A percentile compares a stretch with the other conserved stretches of the same genome.
Conservation (phyloP, 2,329 filamentous ascomycete species). For the Onygenales sp. region DNA sequence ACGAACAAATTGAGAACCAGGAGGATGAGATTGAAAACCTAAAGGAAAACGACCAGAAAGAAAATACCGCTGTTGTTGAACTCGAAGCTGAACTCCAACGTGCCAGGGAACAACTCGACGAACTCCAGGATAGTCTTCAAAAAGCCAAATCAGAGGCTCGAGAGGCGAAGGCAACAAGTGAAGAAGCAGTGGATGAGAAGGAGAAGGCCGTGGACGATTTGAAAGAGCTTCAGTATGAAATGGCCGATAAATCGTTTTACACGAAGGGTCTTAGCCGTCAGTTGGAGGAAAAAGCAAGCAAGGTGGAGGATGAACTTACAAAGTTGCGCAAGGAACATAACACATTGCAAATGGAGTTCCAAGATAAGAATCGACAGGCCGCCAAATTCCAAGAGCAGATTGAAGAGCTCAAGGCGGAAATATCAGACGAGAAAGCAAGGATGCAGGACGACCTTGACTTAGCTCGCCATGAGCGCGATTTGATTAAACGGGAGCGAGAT, state of each 20-base stretch:
- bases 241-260: constrained; percentile 68
- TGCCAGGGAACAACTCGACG: constrained; percentile 34
- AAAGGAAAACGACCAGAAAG: constrained; percentile 39
- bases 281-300: constrained; percentile 59
- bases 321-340: constrained; percentile 38
- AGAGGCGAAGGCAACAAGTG: constrained; percentile 35
- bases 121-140: constrained; percentile 34
- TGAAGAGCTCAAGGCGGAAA: constrained; percentile 28
- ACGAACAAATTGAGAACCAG: constrained; percentile 60
- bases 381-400: constrained; percentile 30
- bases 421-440: constrained; percentile 26
- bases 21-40: constrained; percentile 65
- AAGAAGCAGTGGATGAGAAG: constrained; percentile 44
- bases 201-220: constrained; percentile 45
- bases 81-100: constrained; percentile 41
- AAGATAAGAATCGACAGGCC: constrained; percentile 33
- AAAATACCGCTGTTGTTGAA: constrained; percentile 34
- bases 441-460: constrained; percentile 37
- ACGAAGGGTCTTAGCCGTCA: constrained; percentile 67
- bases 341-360: constrained; percentile 33
- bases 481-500: constrained; percentile 36
- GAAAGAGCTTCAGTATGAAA: constrained; percentile 60
- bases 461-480: constrained; percentile 33
- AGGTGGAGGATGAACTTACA: constrained; percentile 58
- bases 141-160: constrained; percentile 26